A percentile compares a stretch with the other conserved stretches of the same genome.
phyloP scores from a whole-genome alignment of 2,329 filamentous ascomycete genomes.

The Epichloe gansuensis region DNA sequence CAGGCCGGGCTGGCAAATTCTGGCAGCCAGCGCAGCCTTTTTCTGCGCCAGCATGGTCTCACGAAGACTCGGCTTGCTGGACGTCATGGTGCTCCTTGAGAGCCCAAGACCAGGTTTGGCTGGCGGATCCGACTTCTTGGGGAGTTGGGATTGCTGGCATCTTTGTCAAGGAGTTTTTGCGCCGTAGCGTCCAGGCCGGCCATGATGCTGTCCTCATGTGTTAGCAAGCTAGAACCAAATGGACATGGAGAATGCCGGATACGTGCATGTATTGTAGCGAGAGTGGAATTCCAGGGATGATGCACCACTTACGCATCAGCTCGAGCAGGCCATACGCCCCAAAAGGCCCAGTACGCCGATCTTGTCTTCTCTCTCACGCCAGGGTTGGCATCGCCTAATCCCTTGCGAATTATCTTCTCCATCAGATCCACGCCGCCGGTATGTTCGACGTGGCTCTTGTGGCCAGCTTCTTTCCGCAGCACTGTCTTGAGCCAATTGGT shows the following conservation, averaged over 20 bases:
- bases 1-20: constrained; percentile 44
- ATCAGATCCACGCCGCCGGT: constrained; percentile 70
- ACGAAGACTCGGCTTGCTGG: constrained; percentile 55
- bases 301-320: constrained; percentile 53
- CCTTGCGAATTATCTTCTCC: constrained; percentile 81
- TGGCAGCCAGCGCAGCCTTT: constrained; percentile 40
- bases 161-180: constrained; percentile 69
- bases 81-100: constrained; percentile 48
- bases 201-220: constrained; percentile 50
- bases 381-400: constrained; percentile 80
- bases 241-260: no score
- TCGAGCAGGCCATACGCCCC: constrained; percentile 61
- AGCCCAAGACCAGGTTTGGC: constrained; percentile 46
- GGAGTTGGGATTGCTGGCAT: constrained; percentile 68
- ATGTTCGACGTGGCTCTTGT: constrained; percentile 77
- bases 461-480: constrained; percentile 61
- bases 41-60: constrained; percentile 80
- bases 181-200: constrained; percentile 65
- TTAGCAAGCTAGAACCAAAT: constrained; percentile 10
- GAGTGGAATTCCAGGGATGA: background rate
- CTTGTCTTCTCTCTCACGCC: constrained; percentile 80
- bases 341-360: constrained; percentile 76
- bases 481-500: constrained; percentile 76
- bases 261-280: background rate
- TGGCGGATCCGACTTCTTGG: constrained; percentile 36